Conservation (phyloP, 2,329 filamentous ascomycete genomes). For the Phyllosticta citribraziliensis region DNA sequence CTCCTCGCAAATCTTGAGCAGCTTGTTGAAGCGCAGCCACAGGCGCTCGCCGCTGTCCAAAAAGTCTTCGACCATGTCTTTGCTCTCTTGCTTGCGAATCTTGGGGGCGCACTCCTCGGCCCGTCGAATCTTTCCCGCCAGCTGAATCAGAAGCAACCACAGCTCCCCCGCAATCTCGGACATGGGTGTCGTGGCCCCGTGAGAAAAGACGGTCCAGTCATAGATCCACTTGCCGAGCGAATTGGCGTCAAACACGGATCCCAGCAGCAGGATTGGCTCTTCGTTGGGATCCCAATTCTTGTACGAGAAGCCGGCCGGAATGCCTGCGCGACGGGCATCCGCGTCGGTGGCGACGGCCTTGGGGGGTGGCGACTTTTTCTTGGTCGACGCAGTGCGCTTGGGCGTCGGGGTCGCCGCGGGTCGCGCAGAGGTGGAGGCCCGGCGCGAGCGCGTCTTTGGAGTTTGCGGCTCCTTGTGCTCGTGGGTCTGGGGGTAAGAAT, state of each 20-base stretch:
- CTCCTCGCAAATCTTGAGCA: constrained; percentile 84
- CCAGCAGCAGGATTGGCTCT: constrained; percentile 85
- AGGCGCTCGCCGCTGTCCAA: constrained; percentile 80
- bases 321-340: constrained; percentile 53
- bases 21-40: constrained; percentile 71
- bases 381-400: constrained; percentile 20
- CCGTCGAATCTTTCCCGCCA: constrained; percentile 87
- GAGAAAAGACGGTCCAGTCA: constrained; percentile 93
- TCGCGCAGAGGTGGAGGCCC: constrained; percentile 43
- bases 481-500: constrained; percentile 39
- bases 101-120: constrained; percentile 67
- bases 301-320: constrained; percentile 82
- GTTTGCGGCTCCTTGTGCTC: constrained; percentile 33
- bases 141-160: constrained; percentile 88
- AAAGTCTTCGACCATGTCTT: constrained; percentile 81
- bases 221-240: constrained; percentile 98
- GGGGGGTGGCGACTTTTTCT: constrained; percentile 29
- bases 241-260: constrained; percentile 95
- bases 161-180: constrained; percentile 88
- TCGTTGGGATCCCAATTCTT: constrained; percentile 98
- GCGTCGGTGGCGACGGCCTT: constrained; percentile 51
- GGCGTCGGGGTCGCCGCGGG: constrained; percentile 31
- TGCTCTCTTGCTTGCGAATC: constrained; percentile 63
- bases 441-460: constrained; percentile 41
- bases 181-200: constrained; percentile 72